These are phyloP conservation scores for Mycena amicta DNA, from an alignment of 768 basidiomycete species.

Conservation along the genomic window DNA sequence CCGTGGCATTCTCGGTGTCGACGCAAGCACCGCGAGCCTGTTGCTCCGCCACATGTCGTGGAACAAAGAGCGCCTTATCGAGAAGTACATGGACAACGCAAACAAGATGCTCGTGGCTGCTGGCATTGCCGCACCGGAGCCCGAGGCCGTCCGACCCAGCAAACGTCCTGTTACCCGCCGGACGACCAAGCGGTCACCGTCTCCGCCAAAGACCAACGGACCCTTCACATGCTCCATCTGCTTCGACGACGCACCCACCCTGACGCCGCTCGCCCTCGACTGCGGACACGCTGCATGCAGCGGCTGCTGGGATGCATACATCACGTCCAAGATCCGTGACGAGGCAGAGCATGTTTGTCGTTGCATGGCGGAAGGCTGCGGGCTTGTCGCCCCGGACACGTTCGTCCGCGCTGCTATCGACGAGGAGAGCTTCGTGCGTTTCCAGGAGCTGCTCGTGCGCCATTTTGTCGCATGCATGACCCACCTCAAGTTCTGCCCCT, in stretches of 20 bases:
- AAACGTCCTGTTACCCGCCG: constrained; percentile 27
- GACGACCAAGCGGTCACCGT: constrained; percentile 29
- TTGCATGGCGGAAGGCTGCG: constrained; percentile 83
- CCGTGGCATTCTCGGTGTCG: constrained; percentile 82
- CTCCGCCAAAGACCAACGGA: constrained; percentile 32
- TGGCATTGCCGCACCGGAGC: constrained; percentile 58
- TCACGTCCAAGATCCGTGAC: constrained; percentile 77
- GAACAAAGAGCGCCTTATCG: constrained; percentile 96
- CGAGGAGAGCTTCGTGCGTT: constrained; percentile 60
- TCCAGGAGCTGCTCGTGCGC: constrained; percentile 85
- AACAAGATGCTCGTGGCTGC: constrained; percentile 70
- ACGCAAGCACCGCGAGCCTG: constrained; percentile 78
- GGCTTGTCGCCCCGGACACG: constrained; percentile 61
- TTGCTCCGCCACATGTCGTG: constrained; percentile 84
- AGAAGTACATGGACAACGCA: constrained; percentile 96
- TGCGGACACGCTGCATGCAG: constrained; percentile 88
- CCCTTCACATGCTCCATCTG: constrained; percentile 93
- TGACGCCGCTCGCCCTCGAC: constrained; percentile 66
- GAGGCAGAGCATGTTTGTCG: constrained; percentile 74
- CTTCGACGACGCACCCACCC: constrained; percentile 70
- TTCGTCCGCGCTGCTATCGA: constrained; percentile 64
- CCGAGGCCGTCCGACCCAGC: constrained; percentile 37
- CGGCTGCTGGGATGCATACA: constrained; percentile 83
- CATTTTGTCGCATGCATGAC: constrained; percentile 87
- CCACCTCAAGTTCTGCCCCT: constrained; percentile 92